Evolutionary conservation across 2,329 filamentous ascomycete species (phyloP).

Genomic region (Trichoderma asperellum): DNA sequence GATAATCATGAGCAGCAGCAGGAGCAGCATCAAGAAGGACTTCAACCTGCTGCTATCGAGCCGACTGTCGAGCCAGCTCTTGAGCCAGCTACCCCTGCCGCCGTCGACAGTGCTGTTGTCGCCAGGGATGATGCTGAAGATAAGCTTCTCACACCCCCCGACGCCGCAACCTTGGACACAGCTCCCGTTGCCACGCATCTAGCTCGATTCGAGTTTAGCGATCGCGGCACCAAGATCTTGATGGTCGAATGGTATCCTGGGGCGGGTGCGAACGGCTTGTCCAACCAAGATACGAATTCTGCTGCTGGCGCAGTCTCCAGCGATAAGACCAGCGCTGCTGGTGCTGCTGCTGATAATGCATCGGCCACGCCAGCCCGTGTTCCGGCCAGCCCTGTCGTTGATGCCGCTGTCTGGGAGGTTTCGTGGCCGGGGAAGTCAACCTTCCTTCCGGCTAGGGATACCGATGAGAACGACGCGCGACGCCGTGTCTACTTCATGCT

Average conservation of each 20-base stretch:
- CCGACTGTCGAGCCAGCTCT: neutral
- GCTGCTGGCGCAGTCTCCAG: neutral
- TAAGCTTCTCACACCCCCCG: conserved; percentile 16
- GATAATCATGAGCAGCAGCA: neutral
- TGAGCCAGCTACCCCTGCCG: neutral
- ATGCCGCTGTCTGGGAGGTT: conserved; percentile 66
- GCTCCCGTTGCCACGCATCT: conserved; percentile 43
- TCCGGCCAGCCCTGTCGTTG: conserved; percentile 24
- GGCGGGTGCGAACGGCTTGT: conserved; percentile 29
- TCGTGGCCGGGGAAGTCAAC: conserved; percentile 82
- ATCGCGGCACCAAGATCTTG: conserved; percentile 85
- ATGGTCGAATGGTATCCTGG: conserved; percentile 84
- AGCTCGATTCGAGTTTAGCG: conserved; percentile 84
- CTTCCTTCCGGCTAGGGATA: conserved; percentile 64
- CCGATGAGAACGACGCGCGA: conserved; percentile 41
- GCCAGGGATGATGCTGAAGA: conserved; percentile 31
- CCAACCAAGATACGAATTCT: conserved; percentile 19
- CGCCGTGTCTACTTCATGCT: conserved; percentile 81
- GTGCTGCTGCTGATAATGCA: conserved; percentile 11
- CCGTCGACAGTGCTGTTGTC: conserved; percentile 24
- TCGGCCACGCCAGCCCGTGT: conserved; percentile 5
- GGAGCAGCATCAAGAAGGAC: neutral
- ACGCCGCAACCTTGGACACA: conserved; percentile 31
- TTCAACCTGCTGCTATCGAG: neutral
- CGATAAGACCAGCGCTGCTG: conserved; percentile 14